Evolutionary conservation across 257 asterid species (phyloP), one percentile per base, ranked within the genome.

Genomic region (Paulownia fortunei): DNA sequence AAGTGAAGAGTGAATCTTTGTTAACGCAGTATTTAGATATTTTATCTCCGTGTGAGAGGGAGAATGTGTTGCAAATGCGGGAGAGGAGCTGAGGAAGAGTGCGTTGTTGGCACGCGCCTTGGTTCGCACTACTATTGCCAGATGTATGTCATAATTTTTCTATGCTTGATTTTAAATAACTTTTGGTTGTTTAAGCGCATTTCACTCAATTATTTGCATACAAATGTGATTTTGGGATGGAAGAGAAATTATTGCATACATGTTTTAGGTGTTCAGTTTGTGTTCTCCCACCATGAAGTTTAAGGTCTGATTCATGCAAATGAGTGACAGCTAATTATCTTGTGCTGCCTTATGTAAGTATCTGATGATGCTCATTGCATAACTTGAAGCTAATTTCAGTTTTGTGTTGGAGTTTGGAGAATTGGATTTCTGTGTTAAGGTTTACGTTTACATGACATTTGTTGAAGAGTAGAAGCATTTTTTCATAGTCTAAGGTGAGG

Each of bases 41-140:
- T 41, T 71, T 94, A 27, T 84, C 99, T 18, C 96, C 97, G 8
- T 67, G 86, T 55, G 99, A 94, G 94, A 87, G 84, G 80, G 87
- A 89, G 66, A 84, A 69, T 8, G 91, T 94, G 19, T 37, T 84
- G 72, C 80, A 69, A 67, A 79, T 92, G 79, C 86, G 59, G 2
- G 87, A 23, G 91, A 88, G 26, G 97, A 89, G 74, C 76, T 80
- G 58, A 89, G 90, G 85, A 94, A 89, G 84, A 84, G 87, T 19
- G 93, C 97, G 10, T 51, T 94, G 82, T 76, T 94, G 18, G 92
- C 98, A 23, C 97, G 97, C 5, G 87, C 87, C 54, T 80, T 94
- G 79, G 91, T 89, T 76, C 92, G 98, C 46, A 88, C 99, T 10
- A 92, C 97, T 4, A 87, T 92, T 76, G 90, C 99, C 80, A 91